Percentiles rank a stretch among this genome's conserved stretches.
phyloP scores from a whole-genome alignment of 345 rosid genomes.

The Pelargonium nanum region DNA sequence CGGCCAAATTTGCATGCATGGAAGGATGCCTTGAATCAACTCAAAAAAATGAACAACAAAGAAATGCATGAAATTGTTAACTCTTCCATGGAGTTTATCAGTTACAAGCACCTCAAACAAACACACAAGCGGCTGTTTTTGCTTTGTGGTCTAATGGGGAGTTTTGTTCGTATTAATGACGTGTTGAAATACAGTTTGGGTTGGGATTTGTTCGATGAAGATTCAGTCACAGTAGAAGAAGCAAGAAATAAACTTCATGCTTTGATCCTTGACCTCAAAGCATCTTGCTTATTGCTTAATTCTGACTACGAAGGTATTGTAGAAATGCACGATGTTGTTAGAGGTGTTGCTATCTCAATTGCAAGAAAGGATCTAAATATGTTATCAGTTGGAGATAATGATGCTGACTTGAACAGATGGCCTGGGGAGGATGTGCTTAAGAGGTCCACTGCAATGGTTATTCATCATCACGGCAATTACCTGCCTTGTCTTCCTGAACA shows the following conservation, averaged over 20 bases:
- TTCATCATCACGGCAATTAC: background rate
- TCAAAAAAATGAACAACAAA: background rate
- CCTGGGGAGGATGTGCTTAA: background rate
- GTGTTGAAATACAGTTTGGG: no score
- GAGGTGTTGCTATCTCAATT: no score
- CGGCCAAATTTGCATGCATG: background rate
- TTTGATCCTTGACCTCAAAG: constrained; percentile 10
- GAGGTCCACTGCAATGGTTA: background rate
- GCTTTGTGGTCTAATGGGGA: no score
- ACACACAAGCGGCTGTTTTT: no score
- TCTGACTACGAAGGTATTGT: no score
- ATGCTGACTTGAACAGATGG: background rate
- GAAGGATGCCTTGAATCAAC: background rate
- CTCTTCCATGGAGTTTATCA: background rate
- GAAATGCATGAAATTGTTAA: background rate
- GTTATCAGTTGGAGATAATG: background rate
- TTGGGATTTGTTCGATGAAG: no score
- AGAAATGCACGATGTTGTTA: no score
- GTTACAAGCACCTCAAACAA: background rate
- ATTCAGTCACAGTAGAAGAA: background rate
- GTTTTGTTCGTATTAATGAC: no score
- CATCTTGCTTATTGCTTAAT: no score
- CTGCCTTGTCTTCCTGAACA: constrained; percentile 10
- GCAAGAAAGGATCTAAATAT: no score
- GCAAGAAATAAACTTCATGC: constrained; percentile 1